Conservation (phyloP, 1,284 basidiomycete genomes). For the Ustilago shanxiensis region DNA sequence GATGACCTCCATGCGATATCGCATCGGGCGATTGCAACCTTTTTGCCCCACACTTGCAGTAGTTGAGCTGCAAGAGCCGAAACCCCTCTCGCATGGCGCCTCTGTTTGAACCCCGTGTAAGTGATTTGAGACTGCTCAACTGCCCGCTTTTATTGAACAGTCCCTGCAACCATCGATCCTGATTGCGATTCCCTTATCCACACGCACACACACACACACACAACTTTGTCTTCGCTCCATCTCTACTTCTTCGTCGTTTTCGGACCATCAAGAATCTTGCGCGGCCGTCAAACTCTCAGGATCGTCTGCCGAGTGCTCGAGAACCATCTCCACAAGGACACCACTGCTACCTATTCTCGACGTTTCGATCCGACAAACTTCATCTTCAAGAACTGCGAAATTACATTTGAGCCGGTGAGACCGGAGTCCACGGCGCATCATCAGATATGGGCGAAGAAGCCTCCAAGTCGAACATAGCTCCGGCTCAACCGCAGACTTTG, state of each 20-base stretch:
- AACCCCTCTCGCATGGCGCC: constrained; percentile 19
- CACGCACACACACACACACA: not conserved
- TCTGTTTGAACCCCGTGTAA: too few species aligned
- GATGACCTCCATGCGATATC: not conserved
- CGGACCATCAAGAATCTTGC: not conserved
- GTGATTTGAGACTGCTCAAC: not conserved
- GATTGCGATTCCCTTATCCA: constrained; percentile 2
- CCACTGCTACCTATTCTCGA: too few species aligned
- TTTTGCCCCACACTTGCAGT: not conserved
- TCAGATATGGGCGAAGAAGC: constrained; percentile 19
- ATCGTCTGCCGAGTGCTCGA: too few species aligned
- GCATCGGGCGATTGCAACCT: not conserved
- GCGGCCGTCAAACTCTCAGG: too few species aligned
- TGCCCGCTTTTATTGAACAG: not conserved
- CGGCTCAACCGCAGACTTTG: constrained; percentile 4
- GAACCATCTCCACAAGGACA: too few species aligned
- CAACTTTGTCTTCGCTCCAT: not conserved
- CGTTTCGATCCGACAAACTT: not conserved
- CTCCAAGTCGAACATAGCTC: constrained; percentile 4
- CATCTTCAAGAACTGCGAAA: not conserved
- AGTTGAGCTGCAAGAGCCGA: constrained; percentile 12
- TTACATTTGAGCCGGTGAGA: not conserved
- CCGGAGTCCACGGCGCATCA: too few species aligned
- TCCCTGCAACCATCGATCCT: constrained; percentile 11
- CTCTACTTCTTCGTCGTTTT: not conserved